phyloP scores from a whole-genome alignment of 225 moss, liverwort and hornwort genomes.

The Anthoceros angustus region DNA sequence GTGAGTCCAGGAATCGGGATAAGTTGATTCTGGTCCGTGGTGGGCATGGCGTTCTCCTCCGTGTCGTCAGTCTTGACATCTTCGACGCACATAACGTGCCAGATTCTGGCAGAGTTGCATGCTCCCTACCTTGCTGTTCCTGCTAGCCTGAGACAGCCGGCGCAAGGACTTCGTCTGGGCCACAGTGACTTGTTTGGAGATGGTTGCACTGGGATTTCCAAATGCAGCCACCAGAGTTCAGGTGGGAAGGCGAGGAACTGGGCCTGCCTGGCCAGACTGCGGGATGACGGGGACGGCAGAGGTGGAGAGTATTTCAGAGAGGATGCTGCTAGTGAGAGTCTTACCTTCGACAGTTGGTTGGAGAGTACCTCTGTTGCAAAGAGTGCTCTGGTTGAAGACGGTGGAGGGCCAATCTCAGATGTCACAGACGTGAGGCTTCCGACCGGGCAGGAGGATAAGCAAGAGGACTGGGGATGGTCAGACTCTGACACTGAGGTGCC shows the following conservation, averaged over 20 bases:
- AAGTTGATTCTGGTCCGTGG: not conserved
- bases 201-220: not conserved
- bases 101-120: not conserved
- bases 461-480: not conserved
- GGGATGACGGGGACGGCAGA: not conserved
- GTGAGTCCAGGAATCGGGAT: too few species aligned
- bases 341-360: too few species aligned
- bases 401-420: not conserved
- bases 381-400: not conserved
- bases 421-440: not conserved
- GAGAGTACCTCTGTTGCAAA: not conserved
- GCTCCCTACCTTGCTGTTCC: not conserved
- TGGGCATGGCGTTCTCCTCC: not conserved
- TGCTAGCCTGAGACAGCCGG: not conserved
- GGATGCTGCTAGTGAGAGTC: not conserved
- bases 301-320: not conserved
- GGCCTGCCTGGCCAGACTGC: not conserved
- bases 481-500: not conserved
- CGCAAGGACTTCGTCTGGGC: not conserved
- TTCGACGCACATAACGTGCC: not conserved
- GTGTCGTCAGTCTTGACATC: conserved; percentile 2
- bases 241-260: not conserved
- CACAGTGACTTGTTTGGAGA: not conserved
- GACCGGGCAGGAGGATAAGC: not conserved
- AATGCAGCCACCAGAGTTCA: not conserved